Evolutionary conservation across 805 yeast species (phyloP), one percentile per base, ranked within the genome.

Genomic region (Kuraishia hungarica): DNA sequence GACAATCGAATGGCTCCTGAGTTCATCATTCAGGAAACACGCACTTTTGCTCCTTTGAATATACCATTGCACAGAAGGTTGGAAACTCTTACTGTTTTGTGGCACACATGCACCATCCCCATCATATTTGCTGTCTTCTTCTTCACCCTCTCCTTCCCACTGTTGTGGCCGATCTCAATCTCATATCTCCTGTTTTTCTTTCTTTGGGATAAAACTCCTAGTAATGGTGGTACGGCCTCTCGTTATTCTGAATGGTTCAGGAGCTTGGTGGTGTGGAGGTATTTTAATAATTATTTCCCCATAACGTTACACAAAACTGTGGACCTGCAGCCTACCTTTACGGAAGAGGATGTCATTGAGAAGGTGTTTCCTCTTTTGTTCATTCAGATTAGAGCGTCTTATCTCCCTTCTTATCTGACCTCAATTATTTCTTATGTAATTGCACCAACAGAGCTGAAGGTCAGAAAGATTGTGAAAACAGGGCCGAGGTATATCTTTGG

Each of bases 401-500:
- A 46, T 11, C 26, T 50, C 2, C 47, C 54, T 28, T 48, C 48
- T 46, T 15, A 48, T 24, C 39, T 48, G 10, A 22, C 11, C 21
- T 35, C 43, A 35, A 15, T 23, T 22, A n/a, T 53, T 3, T 19
- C 22, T 5, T 35, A 20, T 2, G 20, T 29, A 21, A 28, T 51
- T 7, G 28, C 50, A 15, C 24, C n/a, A 20, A 11, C 19, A 17
- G 28, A 48, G 23, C 47, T 54, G 8, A 5, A 15, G 49, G 51
- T 54, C 17, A 54, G 52, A 22, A 67, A 67, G 52, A 62, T 64
- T 49, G 69, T 74, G 1, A 63, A 77, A 52, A 70, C 82, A 2
- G 93, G 90, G 0, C 92, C 89, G 1, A 73, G 86, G 43, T 93
- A 94, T 68, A 81, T 93, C 1, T 93, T 93, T 70, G 96, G 97